Conservation (phyloP, 495 filamentous ascomycete genomes). For the Penicillium pancosmium region DNA sequence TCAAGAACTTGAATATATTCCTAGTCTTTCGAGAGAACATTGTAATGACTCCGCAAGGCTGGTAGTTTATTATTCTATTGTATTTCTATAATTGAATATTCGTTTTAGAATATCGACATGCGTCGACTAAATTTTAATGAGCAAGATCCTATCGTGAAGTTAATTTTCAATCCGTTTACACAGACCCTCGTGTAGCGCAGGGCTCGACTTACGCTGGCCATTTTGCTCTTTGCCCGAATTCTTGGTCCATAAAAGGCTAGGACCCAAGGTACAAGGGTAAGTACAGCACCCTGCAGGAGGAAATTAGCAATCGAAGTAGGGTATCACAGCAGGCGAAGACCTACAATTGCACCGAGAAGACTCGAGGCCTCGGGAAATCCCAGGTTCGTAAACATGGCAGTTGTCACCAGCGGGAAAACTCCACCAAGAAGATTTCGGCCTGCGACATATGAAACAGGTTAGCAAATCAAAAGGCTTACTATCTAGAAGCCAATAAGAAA, state of each 20-base stretch:
- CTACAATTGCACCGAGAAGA: conserved; percentile 72
- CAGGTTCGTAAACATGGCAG: conserved; percentile 69
- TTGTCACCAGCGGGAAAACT: conserved; percentile 77
- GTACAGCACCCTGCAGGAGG: conserved; percentile 47
- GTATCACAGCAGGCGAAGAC: conserved; percentile 10
- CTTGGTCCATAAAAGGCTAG: conserved; percentile 77
- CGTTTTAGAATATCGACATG: background rate
- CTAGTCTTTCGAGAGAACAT: too few relatives aligned
- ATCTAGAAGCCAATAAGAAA: background rate
- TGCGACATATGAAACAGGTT: conserved; percentile 16
- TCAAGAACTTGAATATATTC: too few relatives aligned
- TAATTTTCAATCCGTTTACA: background rate
- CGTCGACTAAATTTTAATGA: background rate
- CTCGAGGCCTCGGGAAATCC: conserved; percentile 74
- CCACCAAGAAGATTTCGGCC: conserved; percentile 83
- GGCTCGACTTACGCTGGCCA: conserved; percentile 50
- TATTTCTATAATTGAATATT: background rate
- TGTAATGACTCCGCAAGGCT: too few relatives aligned
- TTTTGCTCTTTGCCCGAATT: conserved; percentile 77
- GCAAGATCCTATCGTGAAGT: background rate
- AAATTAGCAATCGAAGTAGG: background rate
- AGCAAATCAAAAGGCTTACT: background rate
- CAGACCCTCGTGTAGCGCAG: background rate
- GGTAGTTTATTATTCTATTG: background rate
- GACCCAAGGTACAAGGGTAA: conserved; percentile 86